phyloP scores from a whole-genome alignment of 495 filamentous ascomycete genomes.

The Xylaria palmicola region DNA sequence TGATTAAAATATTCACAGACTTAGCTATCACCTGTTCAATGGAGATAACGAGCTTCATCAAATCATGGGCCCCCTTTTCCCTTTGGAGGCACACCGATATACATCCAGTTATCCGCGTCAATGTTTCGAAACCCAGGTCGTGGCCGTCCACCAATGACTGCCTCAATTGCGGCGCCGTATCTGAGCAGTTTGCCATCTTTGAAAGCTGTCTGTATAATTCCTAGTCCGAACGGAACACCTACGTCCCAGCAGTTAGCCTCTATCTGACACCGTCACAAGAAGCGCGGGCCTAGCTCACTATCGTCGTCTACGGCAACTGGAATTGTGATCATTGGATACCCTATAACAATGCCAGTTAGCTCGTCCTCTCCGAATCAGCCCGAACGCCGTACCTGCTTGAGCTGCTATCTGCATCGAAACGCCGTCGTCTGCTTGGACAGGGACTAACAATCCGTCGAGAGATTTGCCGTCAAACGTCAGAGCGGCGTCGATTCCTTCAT shows the following conservation, averaged over 20 bases:
- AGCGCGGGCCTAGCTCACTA: conserved; percentile 37
- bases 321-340: conserved; percentile 70
- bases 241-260: background rate
- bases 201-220: conserved; percentile 65
- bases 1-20: no score
- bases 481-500: conserved; percentile 66
- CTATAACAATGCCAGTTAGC: background rate
- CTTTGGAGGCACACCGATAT: background rate
- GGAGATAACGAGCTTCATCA: background rate
- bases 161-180: conserved; percentile 69
- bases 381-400: conserved; percentile 39
- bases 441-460: conserved; percentile 62
- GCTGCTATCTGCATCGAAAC: conserved; percentile 57
- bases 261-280: background rate
- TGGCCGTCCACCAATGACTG: conserved; percentile 25
- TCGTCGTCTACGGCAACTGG: conserved; percentile 56
- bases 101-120: conserved; percentile 9
- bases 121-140: conserved; percentile 27
- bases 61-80: background rate
- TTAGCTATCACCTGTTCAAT: no score
- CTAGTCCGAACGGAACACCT: conserved; percentile 64
- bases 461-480: conserved; percentile 48
- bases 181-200: conserved; percentile 60
- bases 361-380: background rate
- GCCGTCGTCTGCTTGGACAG: conserved; percentile 56